Base-by-base conservation (phyloP, 495 filamentous ascomycete genomes). In the Xylaria flabelliformis region DNA sequence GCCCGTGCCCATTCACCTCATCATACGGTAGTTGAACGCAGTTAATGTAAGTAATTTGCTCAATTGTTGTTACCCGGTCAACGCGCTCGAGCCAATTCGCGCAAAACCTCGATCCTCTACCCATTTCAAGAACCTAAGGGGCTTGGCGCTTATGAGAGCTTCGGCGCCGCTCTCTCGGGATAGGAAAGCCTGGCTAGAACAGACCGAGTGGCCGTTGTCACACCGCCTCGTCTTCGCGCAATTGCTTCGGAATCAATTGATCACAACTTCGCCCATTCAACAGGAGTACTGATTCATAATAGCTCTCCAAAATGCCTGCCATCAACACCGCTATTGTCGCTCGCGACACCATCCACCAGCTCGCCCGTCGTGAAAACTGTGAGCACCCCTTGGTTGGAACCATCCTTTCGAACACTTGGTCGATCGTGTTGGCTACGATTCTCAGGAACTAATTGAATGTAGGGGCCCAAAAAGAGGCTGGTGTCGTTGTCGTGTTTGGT, bases 401-500 rank as follows among this genome's bases (percentile, higher is more conserved):
- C 29, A 58, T 34, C 26, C 8, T n/a, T 15, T 62, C 69, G 8
- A 21, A 53, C 9, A 17, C 9, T 0, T 12, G 9, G 29, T 53
- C 59, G 39, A 42, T 55, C n/a, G 24, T 41, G 36, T 36, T 64
- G 15, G 70, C 19, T 19, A 17, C 19, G 51, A 8, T 13, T 26
- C 4, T 10, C 13, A 48, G 36, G 9, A 8, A 51, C 70, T 72
- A 61, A 72, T 41, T 59, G n/a, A 56, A 39, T 61, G 15, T 32
- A 72, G 70, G 83, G 82, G 83, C 87, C 34, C 50, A 72, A 56
- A 64, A 80, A 29, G 84, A 89, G 75, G 78, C 82, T 41, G 88
- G 87, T 79, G 86, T 88, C 74, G 83, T 88, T 56, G 80, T 87
- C 71, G 87, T 89, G 61, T 88, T 89, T 61, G 70, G 70, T 72